Evolutionary conservation across 805 yeast genomes (phyloP), one percentile per base, ranked within the genome.

Genomic region (Wickerhamiella nectarea): DNA sequence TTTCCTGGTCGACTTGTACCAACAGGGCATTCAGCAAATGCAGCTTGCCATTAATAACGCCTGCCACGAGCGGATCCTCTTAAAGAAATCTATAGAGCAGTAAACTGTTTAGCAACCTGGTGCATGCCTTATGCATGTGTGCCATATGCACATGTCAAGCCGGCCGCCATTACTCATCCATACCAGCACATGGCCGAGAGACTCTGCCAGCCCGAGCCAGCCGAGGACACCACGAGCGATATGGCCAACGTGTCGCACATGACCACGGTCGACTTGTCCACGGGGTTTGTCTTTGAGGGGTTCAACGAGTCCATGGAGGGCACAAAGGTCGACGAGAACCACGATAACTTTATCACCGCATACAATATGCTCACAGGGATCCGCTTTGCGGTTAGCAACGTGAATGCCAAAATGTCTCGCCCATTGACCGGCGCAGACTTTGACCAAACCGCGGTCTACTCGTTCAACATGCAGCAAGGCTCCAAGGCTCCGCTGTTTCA

Each of bases 301-400:
- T 40, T 51, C 34, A 69, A 65, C 45, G 66, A 61, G 43, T 87
- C 78, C 3, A 60, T 78, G 36, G 78, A 82, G 10, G 94, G 94
- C 3, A 80, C 82, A 50, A 78, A 78, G 52, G 87, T 85, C 33
- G 73, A 80, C 49, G 97, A 91, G 61, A 96, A 95, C 35, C 97
- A 91, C 57, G 85, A 76, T 41, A 91, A 87, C 60, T 91, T 80
- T 55, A 83, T 86, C 21, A 77, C 89, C 69, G 98, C 96, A 1
- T 93, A 91, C 61, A 86, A 89, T 60, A 89, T 91, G 96, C 71
- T 93, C 46, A 87, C 97, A 0, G 98, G 99, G 2, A 91, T 91
- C 38, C 71, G 98, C 46, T 94, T 86, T 7, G 87, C 96, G 0
- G 97, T 91, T 0, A 84, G 95, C 3, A 68, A 95, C 46, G 80